phyloP scores from a whole-genome alignment of 225 moss, liverwort and hornwort genomes.

The Rhytidiadelphus loreus region DNA sequence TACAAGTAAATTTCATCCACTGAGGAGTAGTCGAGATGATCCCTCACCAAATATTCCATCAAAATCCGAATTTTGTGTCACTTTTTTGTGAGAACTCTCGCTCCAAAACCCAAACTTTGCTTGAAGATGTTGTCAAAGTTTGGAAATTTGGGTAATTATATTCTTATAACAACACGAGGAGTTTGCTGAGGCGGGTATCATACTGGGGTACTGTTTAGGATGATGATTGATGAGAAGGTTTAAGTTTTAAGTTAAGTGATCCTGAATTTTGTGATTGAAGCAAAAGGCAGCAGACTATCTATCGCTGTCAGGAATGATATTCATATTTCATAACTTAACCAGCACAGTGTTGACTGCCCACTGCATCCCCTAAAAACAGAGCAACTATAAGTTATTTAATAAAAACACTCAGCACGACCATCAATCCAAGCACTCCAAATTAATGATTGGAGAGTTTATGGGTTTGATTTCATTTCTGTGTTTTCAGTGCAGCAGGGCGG shows the following conservation, averaged over 20 bases:
- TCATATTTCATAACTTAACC: background rate
- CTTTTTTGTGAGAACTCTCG: fast-evolving
- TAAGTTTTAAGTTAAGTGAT: no score
- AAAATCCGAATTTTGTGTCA: background rate
- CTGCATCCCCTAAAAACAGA: background rate
- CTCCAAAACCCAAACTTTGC: background rate
- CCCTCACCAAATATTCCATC: no score
- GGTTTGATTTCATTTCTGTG: background rate
- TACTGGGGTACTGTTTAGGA: no score
- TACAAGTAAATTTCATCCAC: background rate
- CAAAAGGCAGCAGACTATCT: background rate
- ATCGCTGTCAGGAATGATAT: background rate
- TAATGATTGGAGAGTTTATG: background rate
- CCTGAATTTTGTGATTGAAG: no score
- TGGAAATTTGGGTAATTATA: no score
- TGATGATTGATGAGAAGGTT: no score
- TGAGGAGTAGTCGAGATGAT: background rate
- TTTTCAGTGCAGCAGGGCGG: background rate
- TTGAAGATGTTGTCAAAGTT: background rate
- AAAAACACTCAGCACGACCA: background rate
- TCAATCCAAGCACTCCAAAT: background rate
- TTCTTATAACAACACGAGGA: no score
- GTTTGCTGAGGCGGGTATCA: no score
- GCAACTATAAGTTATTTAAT: background rate
- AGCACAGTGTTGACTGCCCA: background rate